Evolutionary conservation across 1,284 basidiomycete genomes (phyloP), one percentile per base, ranked within the genome.

Genomic region (Singerocomus inundabilis): DNA sequence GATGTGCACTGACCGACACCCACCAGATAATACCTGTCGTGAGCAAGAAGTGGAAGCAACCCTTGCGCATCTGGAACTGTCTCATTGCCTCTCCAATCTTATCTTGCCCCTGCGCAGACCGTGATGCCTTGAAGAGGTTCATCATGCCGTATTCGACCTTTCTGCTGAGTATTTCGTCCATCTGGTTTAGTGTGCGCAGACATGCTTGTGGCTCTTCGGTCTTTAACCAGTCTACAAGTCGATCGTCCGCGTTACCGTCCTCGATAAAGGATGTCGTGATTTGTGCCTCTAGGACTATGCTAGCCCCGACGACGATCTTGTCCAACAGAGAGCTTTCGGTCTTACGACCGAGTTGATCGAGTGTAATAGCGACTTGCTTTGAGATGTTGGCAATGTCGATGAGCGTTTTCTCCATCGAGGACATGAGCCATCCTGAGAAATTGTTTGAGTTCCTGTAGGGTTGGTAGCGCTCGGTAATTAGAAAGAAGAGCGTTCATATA

Each of bases 301-400:
- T 8, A 6, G 52, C 51, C 7, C 37, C 52, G 18, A 61, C 47
- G 24, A 41, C 32, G 5, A 48, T 45, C 38, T 30, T 60, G 6
- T 57, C 54, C 8, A 58, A 16, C 36, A n/a, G n/a, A n/a, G n/a
- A n/a, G n/a, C n/a, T n/a, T n/a, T n/a, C n/a, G n/a, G n/a, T n/a
- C n/a, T n/a, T n/a, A n/a, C n/a, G n/a, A n/a, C n/a, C n/a, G n/a
- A n/a, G n/a, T n/a, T 31, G 44, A n/a, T n/a, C n/a, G 32, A 52
- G 43, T 28, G 25, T 44, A 34, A 57, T 51, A 21, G 39, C 26
- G 0, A 51, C 47, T 39, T n/a, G n/a, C n/a, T n/a, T n/a, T n/a
- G n/a, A n/a, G n/a, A n/a, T n/a, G n/a, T n/a, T n/a, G n/a, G n/a
- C n/a, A n/a, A n/a, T n/a, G n/a, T n/a, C n/a, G n/a, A n/a, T n/a